Conservation (phyloP, 768 basidiomycete genomes). For the Xerocomellus chrysenteron region DNA sequence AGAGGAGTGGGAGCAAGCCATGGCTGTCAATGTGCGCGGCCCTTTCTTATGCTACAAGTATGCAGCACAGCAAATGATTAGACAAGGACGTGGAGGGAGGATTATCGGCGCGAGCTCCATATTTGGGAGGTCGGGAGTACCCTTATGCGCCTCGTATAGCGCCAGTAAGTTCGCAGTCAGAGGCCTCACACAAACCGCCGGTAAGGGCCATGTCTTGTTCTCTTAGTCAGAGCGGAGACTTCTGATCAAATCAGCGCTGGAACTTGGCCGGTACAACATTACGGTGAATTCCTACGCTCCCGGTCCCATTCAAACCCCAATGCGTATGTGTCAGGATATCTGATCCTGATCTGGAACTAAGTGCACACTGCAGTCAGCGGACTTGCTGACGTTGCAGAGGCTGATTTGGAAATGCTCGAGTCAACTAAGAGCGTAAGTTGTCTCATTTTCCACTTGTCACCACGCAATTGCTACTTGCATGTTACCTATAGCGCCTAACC, state of each 20-base stretch:
- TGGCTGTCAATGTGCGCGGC: conserved; percentile 48
- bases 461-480: too few species aligned
- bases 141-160: conserved; percentile 17
- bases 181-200: conserved; percentile 37
- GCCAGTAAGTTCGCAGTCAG: conserved; percentile 41
- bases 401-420: background rate
- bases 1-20: background rate
- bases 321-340: conserved; percentile 21
- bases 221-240: background rate
- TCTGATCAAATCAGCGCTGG: conserved; percentile 9
- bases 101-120: conserved; percentile 38
- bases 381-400: background rate
- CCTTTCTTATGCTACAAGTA: conserved; percentile 61
- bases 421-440: background rate
- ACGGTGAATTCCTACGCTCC: conserved; percentile 41
- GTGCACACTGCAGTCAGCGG: background rate
- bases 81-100: conserved; percentile 47
- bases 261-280: conserved; percentile 31
- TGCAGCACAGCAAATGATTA: conserved; percentile 59
- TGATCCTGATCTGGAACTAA: background rate
- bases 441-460: background rate
- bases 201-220: conserved; percentile 15
- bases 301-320: conserved; percentile 25
- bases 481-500: background rate
- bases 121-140: background rate